phyloP scores from a whole-genome alignment of 768 basidiomycete species.

The Postia placenta region DNA sequence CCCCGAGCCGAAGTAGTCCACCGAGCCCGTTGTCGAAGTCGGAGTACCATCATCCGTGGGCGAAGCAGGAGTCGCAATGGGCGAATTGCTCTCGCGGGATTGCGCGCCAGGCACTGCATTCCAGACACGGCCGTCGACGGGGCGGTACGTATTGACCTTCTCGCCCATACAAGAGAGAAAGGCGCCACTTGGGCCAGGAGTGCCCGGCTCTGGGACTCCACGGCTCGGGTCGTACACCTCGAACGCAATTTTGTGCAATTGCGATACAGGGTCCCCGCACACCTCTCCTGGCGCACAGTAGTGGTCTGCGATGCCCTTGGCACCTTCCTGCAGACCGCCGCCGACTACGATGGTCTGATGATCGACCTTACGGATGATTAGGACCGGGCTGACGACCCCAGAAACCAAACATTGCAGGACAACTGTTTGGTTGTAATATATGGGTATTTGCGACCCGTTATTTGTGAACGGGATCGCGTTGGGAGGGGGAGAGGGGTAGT shows the following conservation, averaged over 20 bases:
- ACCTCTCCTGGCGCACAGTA: conserved; percentile 82
- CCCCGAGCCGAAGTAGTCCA: conserved; percentile 59
- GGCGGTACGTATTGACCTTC: conserved; percentile 87
- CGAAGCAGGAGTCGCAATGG: conserved; percentile 55
- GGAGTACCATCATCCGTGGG: conserved; percentile 62
- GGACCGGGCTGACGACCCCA: conserved; percentile 87
- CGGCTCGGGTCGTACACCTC: conserved; percentile 78
- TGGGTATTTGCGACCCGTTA: conserved; percentile 79
- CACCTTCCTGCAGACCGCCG: conserved; percentile 83
- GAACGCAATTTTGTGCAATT: conserved; percentile 93
- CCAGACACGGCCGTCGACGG: conserved; percentile 80
- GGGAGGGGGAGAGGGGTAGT: conserved; percentile 88
- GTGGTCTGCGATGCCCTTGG: conserved; percentile 78
- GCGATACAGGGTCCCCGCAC: conserved; percentile 91
- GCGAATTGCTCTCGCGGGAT: conserved; percentile 25
- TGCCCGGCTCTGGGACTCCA: conserved; percentile 67
- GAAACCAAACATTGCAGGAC: conserved; percentile 92
- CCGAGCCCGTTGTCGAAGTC: conserved; percentile 30
- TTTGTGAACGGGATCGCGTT: conserved; percentile 84
- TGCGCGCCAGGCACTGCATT: conserved; percentile 30
- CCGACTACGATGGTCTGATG: conserved; percentile 86
- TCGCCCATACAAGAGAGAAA: conserved; percentile 92
- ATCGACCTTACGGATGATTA: conserved; percentile 93
- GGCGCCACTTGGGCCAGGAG: conserved; percentile 71
- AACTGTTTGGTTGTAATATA: conserved; percentile 96